Evolutionary conservation across 2,329 filamentous ascomycete genomes (phyloP), one percentile per base, ranked within the genome.

Genomic region (Aspergillus pseudotamarii): DNA sequence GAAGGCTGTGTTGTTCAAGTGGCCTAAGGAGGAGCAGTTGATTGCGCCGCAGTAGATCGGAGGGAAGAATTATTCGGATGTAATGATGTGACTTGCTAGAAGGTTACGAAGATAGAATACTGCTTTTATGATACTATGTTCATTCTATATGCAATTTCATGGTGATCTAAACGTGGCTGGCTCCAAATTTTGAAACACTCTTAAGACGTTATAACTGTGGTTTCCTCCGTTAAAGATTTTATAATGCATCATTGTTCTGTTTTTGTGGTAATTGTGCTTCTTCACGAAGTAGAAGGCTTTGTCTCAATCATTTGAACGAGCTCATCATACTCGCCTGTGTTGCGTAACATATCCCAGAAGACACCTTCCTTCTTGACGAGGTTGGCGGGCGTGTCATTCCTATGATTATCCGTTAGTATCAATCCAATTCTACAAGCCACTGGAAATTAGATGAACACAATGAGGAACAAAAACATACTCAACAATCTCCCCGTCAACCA

Each of bases 401-500:
- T 73, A 62, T 6, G 16, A 9, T 59, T 14, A n/a, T 19, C 14
- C 8, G 48, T 62, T 30, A 64, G 57, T 43, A 59, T 8, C 41
- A 23, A 4, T 2, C 14, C 11, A 21, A 16, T 23, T 9, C n/a
- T 28, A 41, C 6, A 21, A 50, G 21, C 11, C 34, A 59, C 28
- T 11, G 16, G 3, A 21, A 19, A n/a, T 14, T 36, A 4, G 32
- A 48, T 12, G 2, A 32, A 10, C 43, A 21, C 8, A 6, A 36
- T 10, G 16, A 34, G 21, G n/a, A 41, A 26, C 4, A 12, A 4
- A 16, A 34, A 68, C 70, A 48, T 78, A 83, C 82, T 88, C 85
- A 11, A 85, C 67, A 8, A 88, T 83, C 34, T 76, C 76, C 0
- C 86, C 86, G 0, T 79, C 81, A 9, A 80, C 81, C 83, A 88